Evolutionary conservation across 2,329 filamentous ascomycete genomes (phyloP).

Genomic region (Calonectria pseudoreteaudii): DNA sequence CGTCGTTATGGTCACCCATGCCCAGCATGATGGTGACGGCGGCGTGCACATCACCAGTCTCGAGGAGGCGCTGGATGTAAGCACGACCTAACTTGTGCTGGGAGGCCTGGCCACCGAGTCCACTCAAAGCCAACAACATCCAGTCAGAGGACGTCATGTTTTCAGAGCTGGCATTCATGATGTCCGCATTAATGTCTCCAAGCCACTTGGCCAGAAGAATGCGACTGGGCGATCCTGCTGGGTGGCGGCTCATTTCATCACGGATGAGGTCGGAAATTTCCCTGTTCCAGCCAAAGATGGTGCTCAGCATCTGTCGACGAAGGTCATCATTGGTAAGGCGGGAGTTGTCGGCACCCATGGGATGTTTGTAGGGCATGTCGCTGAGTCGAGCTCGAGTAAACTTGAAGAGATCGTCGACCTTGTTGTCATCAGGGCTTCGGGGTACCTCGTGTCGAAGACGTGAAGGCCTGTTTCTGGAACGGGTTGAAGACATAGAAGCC

Average conservation of each 20-base stretch:
- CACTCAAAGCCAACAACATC: constrained; percentile 94
- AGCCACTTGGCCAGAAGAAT: constrained; percentile 94
- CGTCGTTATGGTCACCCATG: constrained; percentile 92
- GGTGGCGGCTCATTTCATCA: constrained; percentile 85
- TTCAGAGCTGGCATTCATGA: constrained; percentile 83
- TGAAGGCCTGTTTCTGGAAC: constrained; percentile 67
- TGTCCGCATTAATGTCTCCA: constrained; percentile 83
- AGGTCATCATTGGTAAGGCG: constrained; percentile 82
- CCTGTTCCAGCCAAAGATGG: constrained; percentile 95
- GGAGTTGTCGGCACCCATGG: constrained; percentile 67
- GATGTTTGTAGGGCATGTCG: constrained; percentile 84
- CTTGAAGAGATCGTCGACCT: constrained; percentile 84
- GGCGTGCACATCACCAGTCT: constrained; percentile 90
- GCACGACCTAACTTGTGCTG: constrained; percentile 92
- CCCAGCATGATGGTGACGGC: constrained; percentile 93
- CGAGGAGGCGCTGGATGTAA: constrained; percentile 90
- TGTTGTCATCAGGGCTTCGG: constrained; percentile 79
- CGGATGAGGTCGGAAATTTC: constrained; percentile 84
- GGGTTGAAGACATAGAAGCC: constrained; percentile 61
- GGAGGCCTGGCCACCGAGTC: constrained; percentile 80
- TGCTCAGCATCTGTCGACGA: constrained; percentile 88
- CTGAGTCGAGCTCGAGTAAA: constrained; percentile 83
- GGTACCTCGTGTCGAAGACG: constrained; percentile 84
- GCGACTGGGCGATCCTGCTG: constrained; percentile 77
- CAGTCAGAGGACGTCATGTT: constrained; percentile 95